Percentiles rank a stretch among this genome's conserved stretches.
These are phyloP conservation scores for Boletus bicolor DNA, from an alignment of 768 basidiomycete genomes.

Conservation along the genomic window DNA sequence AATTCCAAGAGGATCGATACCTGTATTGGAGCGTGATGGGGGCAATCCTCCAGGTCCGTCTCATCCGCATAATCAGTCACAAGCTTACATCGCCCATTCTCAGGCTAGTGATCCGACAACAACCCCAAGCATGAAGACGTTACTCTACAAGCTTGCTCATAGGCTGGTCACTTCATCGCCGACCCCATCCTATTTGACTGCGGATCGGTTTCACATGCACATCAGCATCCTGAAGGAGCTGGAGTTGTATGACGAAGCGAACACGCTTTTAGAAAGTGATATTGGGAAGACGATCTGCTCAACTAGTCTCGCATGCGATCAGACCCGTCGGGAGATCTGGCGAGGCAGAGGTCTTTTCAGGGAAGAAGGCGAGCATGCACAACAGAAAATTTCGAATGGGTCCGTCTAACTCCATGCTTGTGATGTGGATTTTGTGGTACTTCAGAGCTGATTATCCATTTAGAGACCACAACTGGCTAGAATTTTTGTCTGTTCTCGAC, in stretches of 20 bases:
- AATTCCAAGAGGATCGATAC: constrained; percentile 78
- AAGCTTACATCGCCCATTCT: constrained; percentile 8
- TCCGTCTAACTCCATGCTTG: constrained; percentile 31
- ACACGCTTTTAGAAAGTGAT: constrained; percentile 64
- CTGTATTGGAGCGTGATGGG: constrained; percentile 83
- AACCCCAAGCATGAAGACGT: constrained; percentile 53
- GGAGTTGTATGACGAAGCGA: constrained; percentile 65
- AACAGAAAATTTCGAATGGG: constrained; percentile 58
- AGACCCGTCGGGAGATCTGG: constrained; percentile 72
- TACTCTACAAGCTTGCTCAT: constrained; percentile 77
- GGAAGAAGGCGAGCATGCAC: constrained; percentile 63
- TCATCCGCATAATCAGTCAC: neutral
- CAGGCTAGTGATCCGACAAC: constrained; percentile 73
- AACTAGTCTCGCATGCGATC: constrained; percentile 70
- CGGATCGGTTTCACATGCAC: constrained; percentile 79
- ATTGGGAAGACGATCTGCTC: constrained; percentile 64
- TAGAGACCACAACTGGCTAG: constrained; percentile 84
- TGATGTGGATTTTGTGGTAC: constrained; percentile 3
- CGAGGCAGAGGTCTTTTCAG: constrained; percentile 48
- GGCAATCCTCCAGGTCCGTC: constrained; percentile 68
- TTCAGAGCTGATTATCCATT: constrained; percentile 22
- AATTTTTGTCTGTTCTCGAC: constrained; percentile 73
- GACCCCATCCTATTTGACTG: constrained; percentile 57
- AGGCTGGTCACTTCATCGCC: constrained; percentile 64
- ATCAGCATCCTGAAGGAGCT: constrained; percentile 69